Evolutionary conservation across 805 yeast species (phyloP), one percentile per base, ranked within the genome.

Genomic region (Candida chauliodis): DNA sequence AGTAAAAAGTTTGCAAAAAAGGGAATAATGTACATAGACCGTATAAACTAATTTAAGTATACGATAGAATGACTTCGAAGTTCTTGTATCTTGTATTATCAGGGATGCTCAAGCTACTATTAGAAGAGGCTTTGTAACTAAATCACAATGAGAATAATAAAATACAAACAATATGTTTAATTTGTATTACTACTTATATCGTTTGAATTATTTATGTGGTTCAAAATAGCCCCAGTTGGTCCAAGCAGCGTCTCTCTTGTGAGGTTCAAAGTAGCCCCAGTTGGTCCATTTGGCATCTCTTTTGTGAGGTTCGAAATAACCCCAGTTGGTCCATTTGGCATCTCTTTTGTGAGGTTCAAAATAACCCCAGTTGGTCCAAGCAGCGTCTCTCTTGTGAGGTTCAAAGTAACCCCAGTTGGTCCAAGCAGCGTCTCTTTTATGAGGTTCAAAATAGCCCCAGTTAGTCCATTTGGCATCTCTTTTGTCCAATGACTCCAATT

Each of bases 1-100:
- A 24, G 80, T 84, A 1, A 63, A 63, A 19, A 84, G 84, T 0
- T 52, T 85, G 20, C 73, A 73, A 44, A 71, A 28, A 18, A 35
- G 27, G 27, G 37, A 26, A 7, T 17, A n/a, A 27, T 27, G 14
- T 7, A 21, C 10, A 21, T 8, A 21, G 24, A n/a, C n/a, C n/a
- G n/a, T n/a, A n/a, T n/a, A n/a, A n/a, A n/a, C n/a, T n/a, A n/a
- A n/a, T n/a, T n/a, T n/a, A n/a, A n/a, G n/a, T n/a, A n/a, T n/a
- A n/a, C n/a, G n/a, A n/a, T n/a, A n/a, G n/a, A n/a, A n/a, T n/a
- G n/a, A n/a, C n/a, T n/a, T n/a, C n/a, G n/a, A n/a, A n/a, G n/a
- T n/a, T n/a, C n/a, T n/a, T n/a, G n/a, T n/a, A n/a, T n/a, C n/a
- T n/a, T n/a, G n/a, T n/a, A n/a, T n/a, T n/a, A n/a, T n/a, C n/a